These are phyloP conservation scores for Globisporangium takayamanum DNA, from an alignment of 352 stramenopile species.

Conservation along the genomic window DNA sequence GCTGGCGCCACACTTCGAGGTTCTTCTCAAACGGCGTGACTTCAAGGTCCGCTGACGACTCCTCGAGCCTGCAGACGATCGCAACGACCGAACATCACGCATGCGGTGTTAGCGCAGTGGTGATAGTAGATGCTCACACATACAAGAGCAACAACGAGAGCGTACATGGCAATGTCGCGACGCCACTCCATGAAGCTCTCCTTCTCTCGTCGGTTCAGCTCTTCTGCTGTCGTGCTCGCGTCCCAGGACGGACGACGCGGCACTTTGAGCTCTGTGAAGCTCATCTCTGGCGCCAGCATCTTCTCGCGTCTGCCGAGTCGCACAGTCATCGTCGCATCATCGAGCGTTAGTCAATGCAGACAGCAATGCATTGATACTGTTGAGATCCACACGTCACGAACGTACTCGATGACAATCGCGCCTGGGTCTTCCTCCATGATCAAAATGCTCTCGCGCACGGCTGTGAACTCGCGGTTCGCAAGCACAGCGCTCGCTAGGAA, in stretches of 20 bases:
- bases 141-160: constrained; percentile 3
- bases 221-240: constrained; percentile 89
- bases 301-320: constrained; percentile 36
- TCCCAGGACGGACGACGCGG: constrained; percentile 95
- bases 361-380: background rate
- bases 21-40: constrained; percentile 99
- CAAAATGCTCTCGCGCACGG: constrained; percentile 85
- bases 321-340: background rate
- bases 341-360: background rate
- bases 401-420: constrained; percentile 61
- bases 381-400: background rate
- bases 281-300: constrained; percentile 69
- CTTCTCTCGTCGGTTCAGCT: constrained; percentile 95
- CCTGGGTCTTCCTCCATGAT: constrained; percentile 63
- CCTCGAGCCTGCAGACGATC: constrained; percentile 43
- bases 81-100: background rate
- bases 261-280: constrained; percentile 95
- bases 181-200: constrained; percentile 98
- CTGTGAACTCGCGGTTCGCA: constrained; percentile 89
- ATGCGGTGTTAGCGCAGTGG: background rate
- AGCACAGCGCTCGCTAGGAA: constrained; percentile 91
- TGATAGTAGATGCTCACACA: background rate
- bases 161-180: constrained; percentile 90
- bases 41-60: constrained; percentile 69
- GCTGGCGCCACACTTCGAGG: constrained; percentile 98